A percentile compares a stretch with the other conserved stretches of the same genome.
phyloP scores from a whole-genome alignment of 305 asterid genomes.

The Petunia hybrid region DNA sequence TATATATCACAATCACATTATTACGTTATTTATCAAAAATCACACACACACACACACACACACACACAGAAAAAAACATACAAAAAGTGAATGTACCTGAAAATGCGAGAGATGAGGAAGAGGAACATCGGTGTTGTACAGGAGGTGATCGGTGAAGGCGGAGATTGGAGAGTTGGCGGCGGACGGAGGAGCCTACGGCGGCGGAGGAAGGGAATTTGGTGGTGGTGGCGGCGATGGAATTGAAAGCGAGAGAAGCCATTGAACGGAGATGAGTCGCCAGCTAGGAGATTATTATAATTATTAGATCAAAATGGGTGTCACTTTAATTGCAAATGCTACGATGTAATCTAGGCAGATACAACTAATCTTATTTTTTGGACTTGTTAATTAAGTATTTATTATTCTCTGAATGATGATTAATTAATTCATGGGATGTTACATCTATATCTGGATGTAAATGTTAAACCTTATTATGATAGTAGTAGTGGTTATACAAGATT shows the following conservation, averaged over 20 bases:
- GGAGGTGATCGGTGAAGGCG: neutral
- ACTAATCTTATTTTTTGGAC: slow-evolving; percentile 19
- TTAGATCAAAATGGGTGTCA: neutral
- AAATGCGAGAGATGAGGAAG: neutral
- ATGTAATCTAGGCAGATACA: slow-evolving; percentile 2
- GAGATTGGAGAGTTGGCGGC: neutral
- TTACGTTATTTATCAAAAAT: too few species aligned
- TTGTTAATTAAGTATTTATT: too few species aligned
- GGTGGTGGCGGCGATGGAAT: neutral
- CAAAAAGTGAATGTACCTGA: slow-evolving; percentile 27
- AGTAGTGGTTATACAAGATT: neutral
- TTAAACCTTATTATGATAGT: neutral
- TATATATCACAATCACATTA: neutral
- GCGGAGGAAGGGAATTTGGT: slow-evolving; percentile 25
- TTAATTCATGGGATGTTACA: neutral
- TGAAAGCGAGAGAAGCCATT: slow-evolving; percentile 29
- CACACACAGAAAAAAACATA: neutral
- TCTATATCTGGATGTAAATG: neutral
- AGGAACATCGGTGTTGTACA: slow-evolving; percentile 10
- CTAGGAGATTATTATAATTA: neutral
- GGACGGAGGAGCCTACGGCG: neutral
- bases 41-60: neutral
- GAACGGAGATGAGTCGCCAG: neutral
- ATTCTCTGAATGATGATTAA: too few species aligned
- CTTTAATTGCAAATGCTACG: slow-evolving; percentile 10